phyloP scores from a whole-genome alignment of 441 rosid genomes.

The Gossypium davidsonii region DNA sequence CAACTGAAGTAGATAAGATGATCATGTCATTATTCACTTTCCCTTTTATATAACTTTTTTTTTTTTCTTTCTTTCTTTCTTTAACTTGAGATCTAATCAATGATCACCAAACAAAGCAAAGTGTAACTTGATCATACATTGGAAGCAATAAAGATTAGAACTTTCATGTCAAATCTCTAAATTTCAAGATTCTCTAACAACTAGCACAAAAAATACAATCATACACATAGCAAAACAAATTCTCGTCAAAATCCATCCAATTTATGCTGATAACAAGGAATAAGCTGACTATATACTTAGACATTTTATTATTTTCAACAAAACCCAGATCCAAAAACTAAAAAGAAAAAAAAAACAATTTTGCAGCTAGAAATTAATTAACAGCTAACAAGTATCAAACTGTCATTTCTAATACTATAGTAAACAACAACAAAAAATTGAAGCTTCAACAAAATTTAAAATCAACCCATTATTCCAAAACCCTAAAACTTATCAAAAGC shows the following conservation, averaged over 20 bases:
- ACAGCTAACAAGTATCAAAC: background rate
- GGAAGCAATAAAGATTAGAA: background rate
- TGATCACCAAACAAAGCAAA: constrained; percentile 13
- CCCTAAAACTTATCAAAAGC: background rate
- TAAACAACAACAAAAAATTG: background rate
- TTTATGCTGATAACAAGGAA: constrained; percentile 23
- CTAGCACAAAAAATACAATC: constrained; percentile 15
- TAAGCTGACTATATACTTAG: background rate
- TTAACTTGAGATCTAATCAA: constrained; percentile 10
- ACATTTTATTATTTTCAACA: background rate
- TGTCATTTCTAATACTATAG: background rate
- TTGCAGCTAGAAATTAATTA: background rate
- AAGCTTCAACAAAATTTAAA: background rate
- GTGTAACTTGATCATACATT: constrained; percentile 8
- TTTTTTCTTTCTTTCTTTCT: background rate
- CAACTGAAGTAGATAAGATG: constrained; percentile 13
- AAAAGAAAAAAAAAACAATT: background rate
- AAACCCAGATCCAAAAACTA: constrained; percentile 16
- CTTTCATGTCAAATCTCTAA: constrained; percentile 1
- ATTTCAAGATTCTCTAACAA: constrained; percentile 4
- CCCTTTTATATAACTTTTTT: background rate
- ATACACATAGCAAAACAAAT: constrained; percentile 5
- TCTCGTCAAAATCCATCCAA: constrained; percentile 7
- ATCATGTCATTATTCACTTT: constrained; percentile 8
- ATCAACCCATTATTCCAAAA: constrained; percentile 15